Conservation (phyloP, 345 rosid species). For the Brassica rapa region DNA sequence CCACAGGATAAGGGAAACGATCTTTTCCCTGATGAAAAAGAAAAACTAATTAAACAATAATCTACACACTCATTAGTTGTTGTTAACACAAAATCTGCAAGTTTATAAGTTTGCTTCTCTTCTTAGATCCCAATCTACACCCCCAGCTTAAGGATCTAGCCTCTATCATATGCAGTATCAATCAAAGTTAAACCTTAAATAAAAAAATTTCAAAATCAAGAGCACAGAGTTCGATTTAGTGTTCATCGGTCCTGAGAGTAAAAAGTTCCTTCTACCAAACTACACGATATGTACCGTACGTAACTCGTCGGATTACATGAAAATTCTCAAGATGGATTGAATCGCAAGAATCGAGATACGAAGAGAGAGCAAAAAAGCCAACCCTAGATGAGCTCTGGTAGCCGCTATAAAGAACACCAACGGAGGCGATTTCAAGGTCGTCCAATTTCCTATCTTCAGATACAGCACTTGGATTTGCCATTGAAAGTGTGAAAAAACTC, state of each 20-base stretch:
- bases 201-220: slow-evolving; percentile 12
- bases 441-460: slow-evolving; percentile 43
- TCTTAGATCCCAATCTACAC: background rate
- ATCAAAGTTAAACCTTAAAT: background rate
- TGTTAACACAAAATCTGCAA: background rate
- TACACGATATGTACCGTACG: too few species aligned
- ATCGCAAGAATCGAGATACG: slow-evolving; percentile 1
- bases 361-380: slow-evolving; percentile 25
- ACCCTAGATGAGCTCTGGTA: slow-evolving; percentile 98
- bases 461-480: slow-evolving; percentile 48
- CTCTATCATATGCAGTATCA: background rate
- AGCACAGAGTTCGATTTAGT: background rate
- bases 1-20: slow-evolving; percentile 92
- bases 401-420: slow-evolving; percentile 74
- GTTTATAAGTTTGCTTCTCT: background rate
- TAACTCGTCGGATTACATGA: background rate
- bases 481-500: background rate
- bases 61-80: background rate
- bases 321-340: background rate
- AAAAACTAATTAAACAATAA: slow-evolving; percentile 2
- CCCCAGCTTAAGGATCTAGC: slow-evolving; percentile 7
- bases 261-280: too few species aligned
- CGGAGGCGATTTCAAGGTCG: slow-evolving; percentile 70
- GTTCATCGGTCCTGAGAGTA: too few species aligned
- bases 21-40: slow-evolving; percentile 65